These are phyloP conservation scores for Thelonectria blattea DNA, from an alignment of 2,329 filamentous ascomycete species.

Conservation along the genomic window DNA sequence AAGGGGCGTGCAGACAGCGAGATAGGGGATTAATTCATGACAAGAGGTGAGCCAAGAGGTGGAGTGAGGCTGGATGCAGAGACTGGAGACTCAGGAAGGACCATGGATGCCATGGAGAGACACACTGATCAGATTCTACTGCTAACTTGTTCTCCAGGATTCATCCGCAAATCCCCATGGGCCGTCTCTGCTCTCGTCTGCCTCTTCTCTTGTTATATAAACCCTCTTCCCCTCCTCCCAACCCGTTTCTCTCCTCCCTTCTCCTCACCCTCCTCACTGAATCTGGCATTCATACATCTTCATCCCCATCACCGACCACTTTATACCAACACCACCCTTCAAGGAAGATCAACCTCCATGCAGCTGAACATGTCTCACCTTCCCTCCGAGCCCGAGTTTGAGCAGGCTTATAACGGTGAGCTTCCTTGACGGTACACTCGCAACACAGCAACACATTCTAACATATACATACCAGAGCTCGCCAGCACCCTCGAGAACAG, in stretches of 20 bases:
- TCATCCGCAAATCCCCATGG: neutral
- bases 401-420: constrained; percentile 96
- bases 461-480: constrained; percentile 68
- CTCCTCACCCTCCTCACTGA: constrained; percentile 6
- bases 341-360: constrained; percentile 24
- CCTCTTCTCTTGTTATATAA: constrained; percentile 17
- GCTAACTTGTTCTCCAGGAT: too few species aligned
- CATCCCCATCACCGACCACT: constrained; percentile 6
- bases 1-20: constrained; percentile 13
- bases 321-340: constrained; percentile 6
- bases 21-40: constrained; percentile 22
- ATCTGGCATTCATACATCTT: neutral
- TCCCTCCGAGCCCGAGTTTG: constrained; percentile 91
- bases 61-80: constrained; percentile 13
- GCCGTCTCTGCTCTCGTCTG: neutral
- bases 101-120: too few species aligned
- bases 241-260: constrained; percentile 4
- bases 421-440: constrained; percentile 18
- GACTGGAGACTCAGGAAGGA: too few species aligned
- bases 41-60: constrained; percentile 13
- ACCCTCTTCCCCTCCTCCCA: constrained; percentile 16
- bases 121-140: neutral
- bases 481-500: constrained; percentile 93
- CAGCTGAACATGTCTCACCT: constrained; percentile 75
- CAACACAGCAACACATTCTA: constrained; percentile 4